phyloP scores from a whole-genome alignment of 179 eudicot species.

The Drosera spatulata region DNA sequence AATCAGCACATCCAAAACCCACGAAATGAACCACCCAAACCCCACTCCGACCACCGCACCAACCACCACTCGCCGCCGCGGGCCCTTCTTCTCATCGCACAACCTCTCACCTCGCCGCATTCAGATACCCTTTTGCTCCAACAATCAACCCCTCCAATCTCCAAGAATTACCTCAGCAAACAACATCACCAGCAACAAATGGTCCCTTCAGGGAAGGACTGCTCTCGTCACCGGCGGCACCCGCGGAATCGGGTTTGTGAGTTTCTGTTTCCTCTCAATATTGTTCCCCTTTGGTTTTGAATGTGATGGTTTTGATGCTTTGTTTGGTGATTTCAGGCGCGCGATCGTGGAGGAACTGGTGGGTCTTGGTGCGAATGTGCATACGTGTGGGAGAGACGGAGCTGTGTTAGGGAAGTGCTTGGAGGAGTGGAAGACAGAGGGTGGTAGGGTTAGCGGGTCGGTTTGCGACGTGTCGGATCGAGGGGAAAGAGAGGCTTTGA shows the following conservation, averaged over 20 bases:
- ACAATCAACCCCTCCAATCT: conserved; percentile 1
- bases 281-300: conserved; percentile 1
- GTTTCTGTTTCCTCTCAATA: not conserved
- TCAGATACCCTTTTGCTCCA: too few relatives aligned
- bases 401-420: conserved; percentile 20
- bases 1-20: too few relatives aligned
- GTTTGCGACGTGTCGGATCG: conserved; percentile 27
- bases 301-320: not conserved
- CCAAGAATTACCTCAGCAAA: not conserved
- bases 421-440: conserved; percentile 22
- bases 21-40: too few relatives aligned
- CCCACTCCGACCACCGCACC: too few relatives aligned
- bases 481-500: conserved; percentile 21
- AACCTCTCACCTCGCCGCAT: too few relatives aligned
- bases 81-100: too few relatives aligned
- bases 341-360: conserved; percentile 45
- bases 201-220: conserved; percentile 66
- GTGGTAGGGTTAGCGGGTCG: conserved; percentile 25
- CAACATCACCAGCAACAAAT: conserved; percentile 7
- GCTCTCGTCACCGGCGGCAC: conserved; percentile 70
- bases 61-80: too few relatives aligned
- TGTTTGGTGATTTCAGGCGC: conserved; percentile 13
- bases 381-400: conserved; percentile 29
- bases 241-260: conserved; percentile 46
- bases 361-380: conserved; percentile 33